Evolutionary conservation across 2,329 filamentous ascomycete genomes (phyloP).

Genomic region (Coniochaeta sp.): DNA sequence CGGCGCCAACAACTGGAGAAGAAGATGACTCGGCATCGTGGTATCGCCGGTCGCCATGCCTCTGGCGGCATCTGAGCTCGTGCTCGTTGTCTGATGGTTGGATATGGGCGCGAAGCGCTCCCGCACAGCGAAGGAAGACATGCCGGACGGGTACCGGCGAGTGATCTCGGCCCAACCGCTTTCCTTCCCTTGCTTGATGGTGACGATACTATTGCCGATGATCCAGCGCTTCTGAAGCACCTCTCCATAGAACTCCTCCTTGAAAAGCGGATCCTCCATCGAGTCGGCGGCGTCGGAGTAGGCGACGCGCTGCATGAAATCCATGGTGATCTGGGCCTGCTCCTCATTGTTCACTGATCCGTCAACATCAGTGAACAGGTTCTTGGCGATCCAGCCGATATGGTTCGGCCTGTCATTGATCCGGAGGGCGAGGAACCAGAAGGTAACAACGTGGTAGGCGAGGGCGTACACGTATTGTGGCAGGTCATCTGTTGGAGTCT

Average conservation of each 20-base stretch:
- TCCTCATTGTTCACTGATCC: conserved; percentile 77
- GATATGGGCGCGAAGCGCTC: conserved; percentile 46
- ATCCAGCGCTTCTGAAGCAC: conserved; percentile 64
- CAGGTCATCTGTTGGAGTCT: conserved; percentile 57
- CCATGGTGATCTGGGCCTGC: conserved; percentile 86
- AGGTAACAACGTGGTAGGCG: conserved; percentile 91
- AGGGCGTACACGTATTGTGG: conserved; percentile 91
- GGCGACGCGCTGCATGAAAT: conserved; percentile 86
- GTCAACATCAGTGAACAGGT: conserved; percentile 71
- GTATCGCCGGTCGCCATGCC: conserved; percentile 32
- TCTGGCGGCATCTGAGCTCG: conserved; percentile 26
- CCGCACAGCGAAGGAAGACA: conserved; percentile 50
- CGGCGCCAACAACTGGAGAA: conserved; percentile 62
- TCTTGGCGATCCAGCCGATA: conserved; percentile 84
- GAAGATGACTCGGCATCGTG: conserved; percentile 65
- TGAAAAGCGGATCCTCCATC: conserved; percentile 58
- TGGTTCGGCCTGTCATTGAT: conserved; percentile 76
- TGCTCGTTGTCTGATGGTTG: conserved; percentile 13
- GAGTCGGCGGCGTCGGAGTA: conserved; percentile 82
- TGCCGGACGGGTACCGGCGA: conserved; percentile 64
- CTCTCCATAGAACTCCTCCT: conserved; percentile 55
- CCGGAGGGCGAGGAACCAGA: conserved; percentile 91
- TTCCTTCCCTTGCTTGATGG: conserved; percentile 61
- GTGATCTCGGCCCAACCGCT: conserved; percentile 65
- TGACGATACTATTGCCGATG: conserved; percentile 66